Evolutionary conservation across 257 asterid species (phyloP).

Genomic region (Apocynum venetum): DNA sequence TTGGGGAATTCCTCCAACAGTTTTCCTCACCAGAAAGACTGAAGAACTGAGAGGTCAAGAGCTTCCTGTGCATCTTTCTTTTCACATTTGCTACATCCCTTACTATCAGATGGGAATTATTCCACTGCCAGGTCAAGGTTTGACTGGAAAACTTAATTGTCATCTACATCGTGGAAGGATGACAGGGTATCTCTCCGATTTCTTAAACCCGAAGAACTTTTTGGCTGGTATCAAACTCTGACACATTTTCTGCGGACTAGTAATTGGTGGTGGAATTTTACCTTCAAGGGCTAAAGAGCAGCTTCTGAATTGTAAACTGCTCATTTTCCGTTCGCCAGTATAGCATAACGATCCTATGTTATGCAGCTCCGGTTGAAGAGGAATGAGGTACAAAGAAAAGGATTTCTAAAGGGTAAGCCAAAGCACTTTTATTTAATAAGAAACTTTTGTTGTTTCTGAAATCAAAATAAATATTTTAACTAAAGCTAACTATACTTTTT

Average conservation of each 20-base stretch:
- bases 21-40: constrained; percentile 10
- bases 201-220: not conserved
- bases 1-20: constrained; percentile 14
- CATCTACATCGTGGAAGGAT: not conserved
- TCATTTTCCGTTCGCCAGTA: not conserved
- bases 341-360: not conserved
- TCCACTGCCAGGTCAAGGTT: not conserved
- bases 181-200: not conserved
- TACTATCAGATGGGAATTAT: too few relatives aligned
- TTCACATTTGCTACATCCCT: not conserved
- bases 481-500: too few relatives aligned
- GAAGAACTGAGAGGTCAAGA: constrained; percentile 8
- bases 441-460: too few relatives aligned
- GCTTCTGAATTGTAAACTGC: not conserved
- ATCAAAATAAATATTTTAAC: too few relatives aligned
- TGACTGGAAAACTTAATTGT: not conserved
- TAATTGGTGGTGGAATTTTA: too few relatives aligned
- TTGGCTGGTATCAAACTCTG: not conserved
- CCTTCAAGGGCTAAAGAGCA: not conserved
- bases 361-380: not conserved
- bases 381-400: not conserved
- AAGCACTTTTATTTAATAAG: too few relatives aligned
- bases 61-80: not conserved
- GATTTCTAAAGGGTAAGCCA: not conserved
- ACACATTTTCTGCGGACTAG: not conserved